A percentile compares a stretch with the other conserved stretches of the same genome.
Evolutionary conservation across 1,284 basidiomycete genomes (phyloP).

Genomic region (Polyporus tsugae): DNA sequence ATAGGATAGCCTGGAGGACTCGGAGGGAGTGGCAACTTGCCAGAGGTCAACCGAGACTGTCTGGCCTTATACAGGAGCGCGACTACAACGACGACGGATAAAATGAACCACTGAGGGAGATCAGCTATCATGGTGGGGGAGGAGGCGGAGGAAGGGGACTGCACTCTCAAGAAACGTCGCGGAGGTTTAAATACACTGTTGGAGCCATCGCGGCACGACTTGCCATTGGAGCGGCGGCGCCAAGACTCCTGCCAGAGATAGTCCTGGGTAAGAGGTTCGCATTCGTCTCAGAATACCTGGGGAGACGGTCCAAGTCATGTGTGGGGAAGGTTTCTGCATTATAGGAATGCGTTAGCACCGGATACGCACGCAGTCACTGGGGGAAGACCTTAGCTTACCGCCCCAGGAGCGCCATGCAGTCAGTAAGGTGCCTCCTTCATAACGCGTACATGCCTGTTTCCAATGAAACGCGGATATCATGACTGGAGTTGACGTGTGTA

Average conservation of each 20-base stretch:
- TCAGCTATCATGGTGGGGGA: background rate
- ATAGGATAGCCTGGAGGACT: slow-evolving; percentile 16
- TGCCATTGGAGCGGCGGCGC: background rate
- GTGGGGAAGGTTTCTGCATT: background rate
- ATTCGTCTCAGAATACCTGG: background rate
- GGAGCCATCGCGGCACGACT: background rate
- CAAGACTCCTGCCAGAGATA: background rate
- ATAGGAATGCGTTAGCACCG: background rate
- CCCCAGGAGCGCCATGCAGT: background rate
- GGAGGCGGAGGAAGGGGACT: background rate
- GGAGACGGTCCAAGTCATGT: background rate
- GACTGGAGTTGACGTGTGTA: background rate
- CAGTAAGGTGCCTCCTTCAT: background rate
- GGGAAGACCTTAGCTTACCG: background rate
- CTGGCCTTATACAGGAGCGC: background rate
- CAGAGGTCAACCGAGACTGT: background rate
- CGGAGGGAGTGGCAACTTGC: slow-evolving; percentile 12
- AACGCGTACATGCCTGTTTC: background rate
- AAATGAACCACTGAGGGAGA: background rate
- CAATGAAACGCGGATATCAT: background rate
- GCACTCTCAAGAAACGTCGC: background rate
- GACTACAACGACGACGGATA: background rate
- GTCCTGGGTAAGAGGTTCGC: background rate
- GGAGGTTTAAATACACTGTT: background rate
- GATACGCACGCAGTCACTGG: background rate